phyloP scores from a whole-genome alignment of 768 basidiomycete species.

The Psilocybe azurescens region DNA sequence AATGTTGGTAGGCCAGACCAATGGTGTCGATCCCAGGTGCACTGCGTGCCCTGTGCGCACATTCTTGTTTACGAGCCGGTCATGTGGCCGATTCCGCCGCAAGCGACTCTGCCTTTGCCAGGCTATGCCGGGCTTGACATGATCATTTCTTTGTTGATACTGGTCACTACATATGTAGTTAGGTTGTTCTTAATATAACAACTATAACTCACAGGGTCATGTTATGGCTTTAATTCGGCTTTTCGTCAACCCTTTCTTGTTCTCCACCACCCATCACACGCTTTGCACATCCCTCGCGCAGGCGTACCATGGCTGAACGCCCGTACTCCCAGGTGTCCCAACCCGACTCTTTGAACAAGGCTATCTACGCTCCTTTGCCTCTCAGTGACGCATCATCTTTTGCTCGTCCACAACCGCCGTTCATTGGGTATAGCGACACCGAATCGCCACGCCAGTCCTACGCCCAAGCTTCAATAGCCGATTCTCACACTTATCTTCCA shows the following conservation, averaged over 20 bases:
- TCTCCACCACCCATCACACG: slow-evolving; percentile 1
- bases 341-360: slow-evolving; percentile 15
- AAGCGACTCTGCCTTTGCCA: not conserved
- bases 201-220: slow-evolving; percentile 2
- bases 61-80: not conserved
- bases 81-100: not conserved
- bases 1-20: no score
- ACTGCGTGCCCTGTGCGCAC: no score
- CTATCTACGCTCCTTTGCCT: slow-evolving; percentile 27
- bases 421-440: not conserved
- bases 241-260: not conserved
- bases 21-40: no score
- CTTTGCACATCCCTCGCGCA: not conserved
- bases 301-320: slow-evolving; percentile 19
- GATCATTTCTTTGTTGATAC: not conserved
- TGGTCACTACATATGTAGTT: not conserved
- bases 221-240: not conserved
- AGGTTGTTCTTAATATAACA: not conserved
- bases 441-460: slow-evolving; percentile 26
- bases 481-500: not conserved
- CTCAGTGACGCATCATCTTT: slow-evolving; percentile 20
- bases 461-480: not conserved
- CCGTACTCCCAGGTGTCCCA: slow-evolving; percentile 8
- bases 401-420: slow-evolving; percentile 22
- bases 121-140: not conserved